These are phyloP conservation scores for Xylariaceae sp. DNA, from an alignment of 2,329 filamentous ascomycete genomes.

Conservation along the genomic window DNA sequence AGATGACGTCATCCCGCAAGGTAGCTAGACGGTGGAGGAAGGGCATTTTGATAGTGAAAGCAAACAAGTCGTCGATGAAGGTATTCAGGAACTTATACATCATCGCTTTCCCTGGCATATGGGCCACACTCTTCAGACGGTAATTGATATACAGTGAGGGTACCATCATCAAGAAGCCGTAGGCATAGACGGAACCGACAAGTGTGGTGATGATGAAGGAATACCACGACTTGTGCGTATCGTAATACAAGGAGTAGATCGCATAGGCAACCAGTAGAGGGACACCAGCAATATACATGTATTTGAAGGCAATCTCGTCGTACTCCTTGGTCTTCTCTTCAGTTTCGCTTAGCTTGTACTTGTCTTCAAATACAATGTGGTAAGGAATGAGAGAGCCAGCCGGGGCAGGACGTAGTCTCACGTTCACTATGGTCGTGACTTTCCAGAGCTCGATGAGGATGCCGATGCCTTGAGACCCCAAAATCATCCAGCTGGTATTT, in stretches of 20 bases:
- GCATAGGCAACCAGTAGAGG: constrained; percentile 90
- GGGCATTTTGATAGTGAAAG: constrained; percentile 99
- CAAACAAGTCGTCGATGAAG: constrained; percentile 98
- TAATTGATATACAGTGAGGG: constrained; percentile 99
- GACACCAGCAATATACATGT: constrained; percentile 91
- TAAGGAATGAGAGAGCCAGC: constrained; percentile 79
- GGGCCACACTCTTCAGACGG: constrained; percentile 90
- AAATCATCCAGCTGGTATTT: constrained; percentile 98
- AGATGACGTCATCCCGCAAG: constrained; percentile 93
- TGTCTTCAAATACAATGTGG: constrained; percentile 87
- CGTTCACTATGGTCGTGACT: constrained; percentile 92
- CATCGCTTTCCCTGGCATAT: constrained; percentile 97
- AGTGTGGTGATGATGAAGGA: constrained; percentile 94
- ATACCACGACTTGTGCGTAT: constrained; percentile 97
- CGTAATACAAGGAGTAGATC: constrained; percentile 88
- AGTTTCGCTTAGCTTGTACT: constrained; percentile 92
- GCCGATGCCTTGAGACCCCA: constrained; percentile 89
- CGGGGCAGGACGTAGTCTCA: constrained; percentile 74
- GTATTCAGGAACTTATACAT: constrained; percentile 99
- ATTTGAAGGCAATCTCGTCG: constrained; percentile 96
- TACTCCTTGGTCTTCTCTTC: constrained; percentile 99
- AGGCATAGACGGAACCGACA: constrained; percentile 95
- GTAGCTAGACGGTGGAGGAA: constrained; percentile 91
- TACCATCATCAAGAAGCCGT: constrained; percentile 99
- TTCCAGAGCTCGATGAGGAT: constrained; percentile 82